phyloP scores from a whole-genome alignment of 345 rosid species.

The Aegle marmelos region DNA sequence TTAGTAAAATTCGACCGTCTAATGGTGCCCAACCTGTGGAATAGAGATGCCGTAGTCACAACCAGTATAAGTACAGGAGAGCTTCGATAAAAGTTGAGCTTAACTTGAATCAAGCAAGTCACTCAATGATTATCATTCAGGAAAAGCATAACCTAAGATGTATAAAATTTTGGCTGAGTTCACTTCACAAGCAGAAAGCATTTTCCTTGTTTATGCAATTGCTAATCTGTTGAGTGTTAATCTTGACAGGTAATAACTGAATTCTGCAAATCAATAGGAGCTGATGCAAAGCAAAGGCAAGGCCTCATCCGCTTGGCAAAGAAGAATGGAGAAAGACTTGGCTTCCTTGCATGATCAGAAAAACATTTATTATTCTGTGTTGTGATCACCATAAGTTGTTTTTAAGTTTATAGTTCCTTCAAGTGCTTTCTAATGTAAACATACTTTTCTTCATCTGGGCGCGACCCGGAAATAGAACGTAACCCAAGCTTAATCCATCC shows the following conservation, averaged over 20 bases:
- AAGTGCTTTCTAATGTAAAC: constrained; percentile 7
- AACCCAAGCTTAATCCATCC: constrained; percentile 3
- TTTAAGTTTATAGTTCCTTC: constrained; percentile 11
- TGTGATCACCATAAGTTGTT: constrained; percentile 2
- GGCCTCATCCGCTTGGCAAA: constrained; percentile 93
- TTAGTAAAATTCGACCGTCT: no score
- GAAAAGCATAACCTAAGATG: no score
- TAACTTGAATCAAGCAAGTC: no score
- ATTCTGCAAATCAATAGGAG: constrained; percentile 96
- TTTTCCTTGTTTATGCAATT: not conserved
- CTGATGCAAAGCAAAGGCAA: constrained; percentile 95
- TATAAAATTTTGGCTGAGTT: no score
- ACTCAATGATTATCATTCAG: no score
- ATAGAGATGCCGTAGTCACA: no score
- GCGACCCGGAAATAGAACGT: constrained; percentile 11
- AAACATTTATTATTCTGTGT: not conserved
- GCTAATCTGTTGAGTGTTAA: not conserved
- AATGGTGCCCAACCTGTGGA: no score
- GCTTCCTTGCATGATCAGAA: constrained; percentile 70
- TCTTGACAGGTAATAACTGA: constrained; percentile 76
- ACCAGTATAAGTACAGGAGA: no score
- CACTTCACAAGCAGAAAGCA: no score
- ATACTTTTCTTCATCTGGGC: constrained; percentile 16
- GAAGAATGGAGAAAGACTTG: constrained; percentile 95
- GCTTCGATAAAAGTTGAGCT: no score